Percentiles rank a stretch among this genome's conserved stretches.
These are phyloP conservation scores for Pedinophyceae sp. DNA, from an alignment of 139 green algal genomes.

Conservation along the genomic window DNA sequence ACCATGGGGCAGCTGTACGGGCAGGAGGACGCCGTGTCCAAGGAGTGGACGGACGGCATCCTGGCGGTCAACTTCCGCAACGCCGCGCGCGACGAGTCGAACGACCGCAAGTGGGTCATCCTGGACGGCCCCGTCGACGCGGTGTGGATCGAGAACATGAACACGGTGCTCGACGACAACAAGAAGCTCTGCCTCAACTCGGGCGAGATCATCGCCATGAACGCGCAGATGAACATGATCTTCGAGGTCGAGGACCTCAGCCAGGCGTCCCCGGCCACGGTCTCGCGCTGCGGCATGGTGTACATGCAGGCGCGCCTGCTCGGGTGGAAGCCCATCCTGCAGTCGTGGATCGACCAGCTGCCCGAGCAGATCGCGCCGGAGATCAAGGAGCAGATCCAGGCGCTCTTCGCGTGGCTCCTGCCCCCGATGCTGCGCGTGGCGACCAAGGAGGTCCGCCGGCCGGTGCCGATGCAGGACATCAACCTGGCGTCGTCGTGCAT, in stretches of 20 bases:
- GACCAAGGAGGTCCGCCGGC: conserved; percentile 22
- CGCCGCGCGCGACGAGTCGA: conserved; percentile 13
- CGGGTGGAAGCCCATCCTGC: conserved; percentile 39
- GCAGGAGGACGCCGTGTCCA: conserved; percentile 37
- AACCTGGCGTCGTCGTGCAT: conserved; percentile 30
- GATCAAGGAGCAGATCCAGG: conserved; percentile 22
- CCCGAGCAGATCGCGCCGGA: conserved; percentile 24
- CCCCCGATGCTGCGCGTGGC: conserved; percentile 39
- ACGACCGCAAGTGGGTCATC: conserved; percentile 23
- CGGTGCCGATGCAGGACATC: conserved; percentile 31
- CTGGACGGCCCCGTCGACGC: conserved; percentile 38
- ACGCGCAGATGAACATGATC: conserved; percentile 36
- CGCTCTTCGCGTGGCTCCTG: conserved; percentile 53
- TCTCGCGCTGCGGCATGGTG: conserved; percentile 68
- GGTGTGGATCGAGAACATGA: conserved; percentile 49
- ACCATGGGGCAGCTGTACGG: conserved; percentile 68
- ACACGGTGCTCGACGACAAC: conserved; percentile 42
- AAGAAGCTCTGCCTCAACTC: conserved; percentile 38
- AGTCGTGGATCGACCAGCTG: conserved; percentile 37
- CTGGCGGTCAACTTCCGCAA: conserved; percentile 41
- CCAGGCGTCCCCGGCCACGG: conserved; percentile 56
- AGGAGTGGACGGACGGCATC: conserved; percentile 57
- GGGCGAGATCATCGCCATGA: conserved; percentile 34
- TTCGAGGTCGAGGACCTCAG: conserved; percentile 67
- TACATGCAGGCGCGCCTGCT: conserved; percentile 37